phyloP scores from a whole-genome alignment of 2,329 filamentous ascomycete genomes.

The Alternaria dauci region DNA sequence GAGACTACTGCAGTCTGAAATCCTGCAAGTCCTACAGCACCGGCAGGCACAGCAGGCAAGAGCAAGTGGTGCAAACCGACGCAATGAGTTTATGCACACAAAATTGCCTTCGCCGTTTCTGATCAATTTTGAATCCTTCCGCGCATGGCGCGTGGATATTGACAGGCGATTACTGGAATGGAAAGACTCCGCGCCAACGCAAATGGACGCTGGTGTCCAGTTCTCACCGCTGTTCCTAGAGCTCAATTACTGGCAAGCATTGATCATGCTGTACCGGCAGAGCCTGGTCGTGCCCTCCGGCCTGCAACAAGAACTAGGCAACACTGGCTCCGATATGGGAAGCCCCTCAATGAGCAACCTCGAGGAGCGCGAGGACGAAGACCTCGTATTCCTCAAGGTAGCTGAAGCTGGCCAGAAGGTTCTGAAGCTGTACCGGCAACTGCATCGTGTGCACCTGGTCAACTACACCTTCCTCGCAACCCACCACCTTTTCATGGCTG shows the following conservation, averaged over 20 bases:
- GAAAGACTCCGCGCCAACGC: conserved; percentile 82
- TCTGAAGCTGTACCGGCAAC: conserved; percentile 84
- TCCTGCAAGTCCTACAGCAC: conserved; percentile 90
- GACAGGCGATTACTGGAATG: conserved; percentile 84
- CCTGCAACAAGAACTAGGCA: conserved; percentile 78
- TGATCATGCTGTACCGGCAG: conserved; percentile 95
- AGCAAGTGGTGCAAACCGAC: conserved; percentile 67
- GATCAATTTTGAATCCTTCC: conserved; percentile 82
- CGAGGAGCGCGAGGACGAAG: conserved; percentile 81
- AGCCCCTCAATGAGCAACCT: conserved; percentile 68
- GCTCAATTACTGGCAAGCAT: conserved; percentile 96
- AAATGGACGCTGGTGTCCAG: conserved; percentile 81
- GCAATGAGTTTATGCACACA: conserved; percentile 78
- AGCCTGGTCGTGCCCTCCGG: conserved; percentile 85
- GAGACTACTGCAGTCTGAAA: conserved; percentile 89
- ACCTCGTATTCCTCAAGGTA: conserved; percentile 91
- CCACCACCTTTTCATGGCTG: conserved; percentile 96
- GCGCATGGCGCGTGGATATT: conserved; percentile 87
- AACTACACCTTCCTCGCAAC: conserved; percentile 97
- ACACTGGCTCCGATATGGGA: conserved; percentile 64
- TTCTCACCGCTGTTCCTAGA: conserved; percentile 92
- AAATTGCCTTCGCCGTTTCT: conserved; percentile 86
- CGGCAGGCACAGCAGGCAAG: conserved; percentile 85
- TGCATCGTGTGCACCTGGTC: conserved; percentile 86
- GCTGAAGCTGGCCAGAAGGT: conserved; percentile 95